Evolutionary conservation across 192 early-diverging fungal species (phyloP), one percentile per base, ranked within the genome.

Genomic region (Coemansia sp.): DNA sequence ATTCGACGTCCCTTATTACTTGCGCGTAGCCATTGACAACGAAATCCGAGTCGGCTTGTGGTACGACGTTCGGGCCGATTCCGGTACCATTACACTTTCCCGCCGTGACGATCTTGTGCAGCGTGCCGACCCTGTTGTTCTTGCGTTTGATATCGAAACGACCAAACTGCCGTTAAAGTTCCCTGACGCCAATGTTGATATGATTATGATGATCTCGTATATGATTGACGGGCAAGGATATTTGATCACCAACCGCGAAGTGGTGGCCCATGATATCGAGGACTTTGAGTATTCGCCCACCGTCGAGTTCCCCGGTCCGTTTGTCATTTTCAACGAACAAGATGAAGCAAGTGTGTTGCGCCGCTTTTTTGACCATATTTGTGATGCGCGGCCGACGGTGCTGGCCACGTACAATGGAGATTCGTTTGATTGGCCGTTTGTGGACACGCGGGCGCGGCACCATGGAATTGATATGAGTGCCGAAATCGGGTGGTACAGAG

Each of bases 171-270:
- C 97, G 29, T 85, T 99, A 29, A 98, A 97, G 76, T 99, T 99
- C 62, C 97, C 97, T 8, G 97, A 98, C 62, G 85, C 94, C 0
- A 52, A 75, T 3, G 88, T 89, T 29, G 97, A 99, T 71, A 86
- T 85, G 41, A 93, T 99, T 63, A 99, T 98, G 94, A 99, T 99
- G 97, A 97, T 99, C 66, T 98, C 96, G 27, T 99, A 99, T 73
- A 99, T 99, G 97, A 91, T 99, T 54, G 95, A 98, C 59, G 97
- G 94, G 19, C 90, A 92, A 89, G 97, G 97, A 0, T 98, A 89
- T 64, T 75, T 99, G 41, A 98, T 99, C 54, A 98, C 95, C 10
- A 99, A 99, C 78, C 88, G 96, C 43, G 93, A 96, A 57, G 90
- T 99, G 41, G 94, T 99, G 22, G 85, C 90, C 4, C 81, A 92